Evolutionary conservation across 2,329 filamentous ascomycete genomes (phyloP).

Genomic region (Fusarium sp.): DNA sequence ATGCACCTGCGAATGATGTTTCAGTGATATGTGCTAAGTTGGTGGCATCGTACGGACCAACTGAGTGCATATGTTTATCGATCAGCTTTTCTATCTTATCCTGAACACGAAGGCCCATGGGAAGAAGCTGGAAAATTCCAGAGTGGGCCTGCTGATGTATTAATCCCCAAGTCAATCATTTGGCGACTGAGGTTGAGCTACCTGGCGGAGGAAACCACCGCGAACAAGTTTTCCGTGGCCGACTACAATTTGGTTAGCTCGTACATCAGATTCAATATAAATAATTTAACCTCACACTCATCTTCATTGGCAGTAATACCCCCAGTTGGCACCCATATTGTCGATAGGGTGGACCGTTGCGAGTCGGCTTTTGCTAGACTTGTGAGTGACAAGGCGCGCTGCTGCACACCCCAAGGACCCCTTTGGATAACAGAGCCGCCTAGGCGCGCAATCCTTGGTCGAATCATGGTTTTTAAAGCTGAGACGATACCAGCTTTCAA

Average conservation of each 20-base stretch:
- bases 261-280: neutral
- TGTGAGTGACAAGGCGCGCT: conserved; percentile 41
- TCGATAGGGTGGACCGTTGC: conserved; percentile 66
- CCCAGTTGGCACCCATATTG: conserved; percentile 82
- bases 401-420: conserved; percentile 15
- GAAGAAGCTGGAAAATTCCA: conserved; percentile 92
- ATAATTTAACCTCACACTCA: conserved; percentile 57
- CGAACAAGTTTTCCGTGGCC: conserved; percentile 75
- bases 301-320: conserved; percentile 69
- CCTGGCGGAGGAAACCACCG: conserved; percentile 80
- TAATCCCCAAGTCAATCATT: conserved; percentile 7
- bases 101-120: conserved; percentile 86
- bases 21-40: conserved; percentile 9
- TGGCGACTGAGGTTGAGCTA: conserved; percentile 49
- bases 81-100: conserved; percentile 87
- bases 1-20: conserved; percentile 68
- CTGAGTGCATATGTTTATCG: conserved; percentile 85
- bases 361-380: conserved; percentile 50
- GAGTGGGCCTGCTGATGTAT: conserved; percentile 73
- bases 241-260: conserved; percentile 57
- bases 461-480: conserved; percentile 26
- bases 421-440: conserved; percentile 18
- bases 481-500: neutral
- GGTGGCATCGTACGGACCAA: conserved; percentile 63
- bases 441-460: conserved; percentile 23